Evolutionary conservation across 164 flowering plant species (phyloP).

Genomic region (Liriodendron chinense): DNA sequence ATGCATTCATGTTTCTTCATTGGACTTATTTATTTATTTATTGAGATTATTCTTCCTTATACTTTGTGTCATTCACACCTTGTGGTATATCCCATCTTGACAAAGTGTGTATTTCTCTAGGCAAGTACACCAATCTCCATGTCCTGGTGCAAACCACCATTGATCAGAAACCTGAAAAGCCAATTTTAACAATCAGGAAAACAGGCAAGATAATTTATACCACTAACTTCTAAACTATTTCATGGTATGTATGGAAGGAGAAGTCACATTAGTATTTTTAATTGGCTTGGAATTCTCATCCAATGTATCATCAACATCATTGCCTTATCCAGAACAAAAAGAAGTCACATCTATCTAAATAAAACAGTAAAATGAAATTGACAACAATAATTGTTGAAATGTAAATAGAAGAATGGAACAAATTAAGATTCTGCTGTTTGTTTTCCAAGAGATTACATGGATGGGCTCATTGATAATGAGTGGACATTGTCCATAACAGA

Average conservation of each 20-base stretch:
- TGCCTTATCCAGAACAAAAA: neutral
- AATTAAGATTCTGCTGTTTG: no score
- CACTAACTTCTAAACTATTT: neutral
- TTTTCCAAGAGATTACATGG: no score
- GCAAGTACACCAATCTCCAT: slow-evolving; percentile 96
- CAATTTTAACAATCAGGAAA: neutral
- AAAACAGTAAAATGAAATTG: no score
- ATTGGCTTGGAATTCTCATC: no score
- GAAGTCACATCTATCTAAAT: neutral
- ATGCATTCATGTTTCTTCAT: no score
- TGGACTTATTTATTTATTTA: no score
- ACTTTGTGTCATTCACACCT: slow-evolving; percentile 38
- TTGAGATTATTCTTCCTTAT: no score
- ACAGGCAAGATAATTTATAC: slow-evolving; percentile 1
- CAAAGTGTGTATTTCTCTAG: slow-evolving; percentile 84
- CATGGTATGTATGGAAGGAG: neutral
- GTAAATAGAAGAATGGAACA: no score
- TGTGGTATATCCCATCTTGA: slow-evolving; percentile 89
- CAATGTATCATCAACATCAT: neutral
- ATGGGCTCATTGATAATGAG: no score
- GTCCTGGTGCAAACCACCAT: slow-evolving; percentile 98
- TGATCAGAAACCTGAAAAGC: slow-evolving; percentile 72
- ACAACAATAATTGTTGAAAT: no score
- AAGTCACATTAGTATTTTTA: no score
- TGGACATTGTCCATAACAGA: no score